These are phyloP conservation scores for Aleurites moluccanus DNA, from an alignment of 441 rosid genomes.

Conservation along the genomic window DNA sequence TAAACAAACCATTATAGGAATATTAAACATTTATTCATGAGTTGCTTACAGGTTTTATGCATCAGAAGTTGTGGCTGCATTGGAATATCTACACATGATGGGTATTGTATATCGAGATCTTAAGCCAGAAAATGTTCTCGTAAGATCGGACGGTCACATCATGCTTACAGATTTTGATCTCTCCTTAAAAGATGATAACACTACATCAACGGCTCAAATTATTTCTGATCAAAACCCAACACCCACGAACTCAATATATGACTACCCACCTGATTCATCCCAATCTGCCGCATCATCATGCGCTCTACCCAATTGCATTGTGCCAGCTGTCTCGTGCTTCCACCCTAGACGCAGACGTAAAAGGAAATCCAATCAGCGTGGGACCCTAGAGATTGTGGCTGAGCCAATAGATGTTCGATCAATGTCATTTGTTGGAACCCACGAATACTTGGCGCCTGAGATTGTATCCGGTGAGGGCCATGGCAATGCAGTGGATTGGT, in stretches of 20 bases:
- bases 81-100: slow-evolving; percentile 92
- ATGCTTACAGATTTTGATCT: slow-evolving; percentile 95
- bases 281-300: slow-evolving; percentile 62
- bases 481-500: slow-evolving; percentile 92
- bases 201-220: slow-evolving; percentile 61
- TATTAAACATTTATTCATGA: not conserved
- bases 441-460: slow-evolving; percentile 89
- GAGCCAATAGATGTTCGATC: slow-evolving; percentile 83
- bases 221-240: slow-evolving; percentile 35
- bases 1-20: no score
- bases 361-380: slow-evolving; percentile 43
- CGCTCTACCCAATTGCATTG: slow-evolving; percentile 76
- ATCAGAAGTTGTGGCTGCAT: slow-evolving; percentile 75
- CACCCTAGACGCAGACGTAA: slow-evolving; percentile 53
- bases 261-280: slow-evolving; percentile 27
- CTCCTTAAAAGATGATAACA: slow-evolving; percentile 69
- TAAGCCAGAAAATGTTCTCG: slow-evolving; percentile 86
- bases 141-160: slow-evolving; percentile 84
- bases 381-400: slow-evolving; percentile 67
- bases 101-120: slow-evolving; percentile 87
- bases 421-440: slow-evolving; percentile 93
- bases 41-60: slow-evolving; percentile 59
- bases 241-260: slow-evolving; percentile 24
- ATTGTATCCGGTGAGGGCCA: slow-evolving; percentile 91
- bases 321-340: slow-evolving; percentile 83